phyloP scores from a whole-genome alignment of 805 yeast species.

The Hanseniaspora mollemarum region DNA sequence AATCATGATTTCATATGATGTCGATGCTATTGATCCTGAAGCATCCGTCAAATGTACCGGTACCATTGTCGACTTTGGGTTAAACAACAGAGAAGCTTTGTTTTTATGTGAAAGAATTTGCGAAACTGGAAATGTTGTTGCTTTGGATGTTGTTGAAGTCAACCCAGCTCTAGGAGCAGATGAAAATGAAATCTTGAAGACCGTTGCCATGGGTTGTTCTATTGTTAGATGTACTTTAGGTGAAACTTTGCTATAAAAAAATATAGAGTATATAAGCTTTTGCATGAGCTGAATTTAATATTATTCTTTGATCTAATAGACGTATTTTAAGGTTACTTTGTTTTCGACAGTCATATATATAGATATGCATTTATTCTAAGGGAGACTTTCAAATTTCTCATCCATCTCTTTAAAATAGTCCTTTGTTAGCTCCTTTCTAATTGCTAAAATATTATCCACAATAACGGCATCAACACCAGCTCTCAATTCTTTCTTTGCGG shows the following conservation, averaged over 20 bases:
- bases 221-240: constrained; percentile 91
- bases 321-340: not conserved
- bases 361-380: not conserved
- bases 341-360: too few species aligned
- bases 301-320: not conserved
- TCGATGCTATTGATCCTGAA: constrained; percentile 90
- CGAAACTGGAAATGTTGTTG: constrained; percentile 73
- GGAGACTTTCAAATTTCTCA: not conserved
- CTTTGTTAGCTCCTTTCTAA: constrained; percentile 62
- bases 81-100: constrained; percentile 87
- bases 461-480: constrained; percentile 98
- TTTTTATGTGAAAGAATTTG: constrained; percentile 87
- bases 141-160: constrained; percentile 86
- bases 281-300: too few species aligned
- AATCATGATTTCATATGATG: constrained; percentile 84
- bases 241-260: constrained; percentile 55
- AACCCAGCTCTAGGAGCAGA: constrained; percentile 79
- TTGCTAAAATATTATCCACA: constrained; percentile 87
- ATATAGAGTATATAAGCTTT: too few species aligned
- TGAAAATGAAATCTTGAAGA: constrained; percentile 65
- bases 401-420: constrained; percentile 16
- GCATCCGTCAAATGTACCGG: constrained; percentile 89
- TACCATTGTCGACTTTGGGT: constrained; percentile 93
- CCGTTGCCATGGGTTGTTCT: constrained; percentile 82
- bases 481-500: constrained; percentile 72